A percentile compares a stretch with the other conserved stretches of the same genome.
phyloP scores from a whole-genome alignment of 2,329 filamentous ascomycete genomes.

The Nothopassalora personata region DNA sequence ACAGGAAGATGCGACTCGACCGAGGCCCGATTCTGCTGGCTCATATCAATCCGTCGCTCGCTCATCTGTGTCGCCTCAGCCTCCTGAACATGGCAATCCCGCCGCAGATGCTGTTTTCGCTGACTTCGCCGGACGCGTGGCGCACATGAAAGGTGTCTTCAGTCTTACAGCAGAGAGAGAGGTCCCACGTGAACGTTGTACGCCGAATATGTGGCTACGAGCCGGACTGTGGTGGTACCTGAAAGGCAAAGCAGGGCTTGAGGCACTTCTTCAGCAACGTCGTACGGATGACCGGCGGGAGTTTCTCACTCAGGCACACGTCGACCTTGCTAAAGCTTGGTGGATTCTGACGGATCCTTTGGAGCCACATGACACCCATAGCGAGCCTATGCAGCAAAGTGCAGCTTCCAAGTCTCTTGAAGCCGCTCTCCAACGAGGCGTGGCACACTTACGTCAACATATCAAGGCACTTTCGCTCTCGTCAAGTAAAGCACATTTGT shows the following conservation, averaged over 20 bases:
- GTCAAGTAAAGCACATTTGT: conserved; percentile 73
- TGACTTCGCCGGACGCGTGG: conserved; percentile 65
- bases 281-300: conserved; percentile 43
- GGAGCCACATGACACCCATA: conserved; percentile 15
- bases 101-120: conserved; percentile 61
- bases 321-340: conserved; percentile 77
- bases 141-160: conserved; percentile 71
- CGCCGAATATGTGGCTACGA: conserved; percentile 56
- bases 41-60: conserved; percentile 20
- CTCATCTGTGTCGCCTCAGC: conserved; percentile 21
- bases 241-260: conserved; percentile 70
- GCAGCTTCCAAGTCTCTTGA: conserved; percentile 5
- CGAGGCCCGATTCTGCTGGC: conserved; percentile 21
- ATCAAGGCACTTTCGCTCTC: conserved; percentile 71
- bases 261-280: conserved; percentile 57
- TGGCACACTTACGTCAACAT: conserved; percentile 19
- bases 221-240: conserved; percentile 87
- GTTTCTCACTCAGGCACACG: conserved; percentile 66
- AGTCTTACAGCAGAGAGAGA: conserved; percentile 69
- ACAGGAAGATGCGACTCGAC: conserved; percentile 19
- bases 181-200: conserved; percentile 58
- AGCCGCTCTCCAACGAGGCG: conserved; percentile 3
- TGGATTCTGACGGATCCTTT: conserved; percentile 61
- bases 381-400: conserved; percentile 7
- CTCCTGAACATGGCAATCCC: conserved; percentile 28